Evolutionary conservation across 1,284 basidiomycete genomes (phyloP).

Genomic region (Microbotryomycetes sp.): DNA sequence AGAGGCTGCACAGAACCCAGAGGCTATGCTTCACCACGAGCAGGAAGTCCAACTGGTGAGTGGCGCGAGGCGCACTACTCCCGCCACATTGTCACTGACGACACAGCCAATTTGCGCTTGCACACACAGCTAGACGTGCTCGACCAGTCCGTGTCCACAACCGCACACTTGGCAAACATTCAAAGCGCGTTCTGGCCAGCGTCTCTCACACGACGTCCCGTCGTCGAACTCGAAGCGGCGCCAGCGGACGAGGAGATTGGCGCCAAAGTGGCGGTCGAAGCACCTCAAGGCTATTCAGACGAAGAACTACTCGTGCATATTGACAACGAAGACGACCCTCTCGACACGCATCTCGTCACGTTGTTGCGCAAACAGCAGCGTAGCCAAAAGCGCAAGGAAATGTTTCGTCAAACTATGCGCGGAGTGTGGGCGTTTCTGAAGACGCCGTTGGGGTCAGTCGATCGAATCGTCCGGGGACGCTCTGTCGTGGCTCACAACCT

Average conservation of each 20-base stretch:
- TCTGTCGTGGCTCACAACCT: neutral
- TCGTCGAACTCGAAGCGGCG: constrained; percentile 10
- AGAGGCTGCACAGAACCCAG: neutral
- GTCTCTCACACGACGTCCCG: constrained; percentile 1
- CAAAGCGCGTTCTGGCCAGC: constrained; percentile 4
- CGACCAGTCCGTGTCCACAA: constrained; percentile 13
- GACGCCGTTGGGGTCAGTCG: constrained; percentile 36
- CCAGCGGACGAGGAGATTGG: neutral
- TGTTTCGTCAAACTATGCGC: constrained; percentile 20
- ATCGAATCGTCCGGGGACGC: constrained; percentile 34
- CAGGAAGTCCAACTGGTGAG: constrained; percentile 16
- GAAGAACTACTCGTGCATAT: neutral
- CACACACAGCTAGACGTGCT: constrained; percentile 13
- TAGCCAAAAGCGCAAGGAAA: constrained; percentile 21
- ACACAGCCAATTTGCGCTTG: neutral
- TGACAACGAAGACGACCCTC: constrained; percentile 4
- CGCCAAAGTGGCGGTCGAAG: neutral
- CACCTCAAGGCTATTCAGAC: neutral
- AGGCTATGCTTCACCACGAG: constrained; percentile 5
- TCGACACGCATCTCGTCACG: constrained; percentile 8
- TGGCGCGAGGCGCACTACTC: neutral
- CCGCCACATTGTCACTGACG: neutral
- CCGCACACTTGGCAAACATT: constrained; percentile 13
- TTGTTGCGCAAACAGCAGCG: constrained; percentile 14
- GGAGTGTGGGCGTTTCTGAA: constrained; percentile 39